Conservation (phyloP, 208 protist species). For the Trypanosoma mega region DNA sequence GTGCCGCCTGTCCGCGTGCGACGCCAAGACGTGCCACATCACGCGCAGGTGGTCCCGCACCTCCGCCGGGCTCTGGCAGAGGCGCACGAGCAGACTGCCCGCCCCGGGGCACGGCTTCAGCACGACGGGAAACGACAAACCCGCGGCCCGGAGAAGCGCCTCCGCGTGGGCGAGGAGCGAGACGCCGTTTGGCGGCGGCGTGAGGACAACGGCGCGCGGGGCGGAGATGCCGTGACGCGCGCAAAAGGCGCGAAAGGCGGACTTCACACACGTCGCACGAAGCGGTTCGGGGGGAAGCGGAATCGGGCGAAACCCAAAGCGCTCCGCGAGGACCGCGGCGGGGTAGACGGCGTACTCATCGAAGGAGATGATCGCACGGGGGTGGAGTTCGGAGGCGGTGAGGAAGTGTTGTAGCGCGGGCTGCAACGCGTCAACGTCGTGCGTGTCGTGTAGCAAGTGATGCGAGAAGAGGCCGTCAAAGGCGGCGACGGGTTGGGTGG, state of each 20-base stretch:
- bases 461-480: constrained; percentile 55
- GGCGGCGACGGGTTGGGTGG: constrained; percentile 19
- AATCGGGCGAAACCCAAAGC: constrained; percentile 26
- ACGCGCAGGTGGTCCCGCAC: constrained; percentile 37
- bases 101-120: constrained; percentile 80
- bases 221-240: constrained; percentile 30
- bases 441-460: constrained; percentile 53
- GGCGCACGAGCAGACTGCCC: constrained; percentile 52
- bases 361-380: constrained; percentile 76
- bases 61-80: constrained; percentile 42
- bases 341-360: constrained; percentile 85
- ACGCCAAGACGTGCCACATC: constrained; percentile 41
- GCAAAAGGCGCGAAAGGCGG: constrained; percentile 55
- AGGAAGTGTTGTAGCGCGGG: constrained; percentile 35
- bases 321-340: constrained; percentile 40
- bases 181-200: neutral
- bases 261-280: constrained; percentile 54
- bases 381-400: constrained; percentile 4
- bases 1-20: constrained; percentile 48
- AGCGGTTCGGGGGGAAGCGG: constrained; percentile 56
- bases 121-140: constrained; percentile 51
- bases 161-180: constrained; percentile 7
- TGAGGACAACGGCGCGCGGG: constrained; percentile 28
- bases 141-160: neutral
- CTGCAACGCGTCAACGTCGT: constrained; percentile 36